Evolutionary conservation across 352 stramenopile genomes (phyloP).

Genomic region (Globisporangium nodosum): DNA sequence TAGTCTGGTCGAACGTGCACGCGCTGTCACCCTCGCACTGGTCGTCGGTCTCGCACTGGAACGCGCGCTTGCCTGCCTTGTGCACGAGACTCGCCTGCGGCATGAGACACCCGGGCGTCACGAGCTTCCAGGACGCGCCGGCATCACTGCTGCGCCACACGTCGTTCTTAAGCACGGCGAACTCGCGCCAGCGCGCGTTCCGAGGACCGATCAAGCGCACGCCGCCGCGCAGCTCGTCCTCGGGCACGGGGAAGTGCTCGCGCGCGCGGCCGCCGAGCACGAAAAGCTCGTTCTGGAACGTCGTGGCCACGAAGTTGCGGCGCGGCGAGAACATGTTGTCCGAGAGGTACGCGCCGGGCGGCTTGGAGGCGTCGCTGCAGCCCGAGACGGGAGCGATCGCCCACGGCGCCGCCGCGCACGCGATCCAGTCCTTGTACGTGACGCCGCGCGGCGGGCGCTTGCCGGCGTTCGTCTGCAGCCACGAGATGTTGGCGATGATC

Average conservation of each 20-base stretch:
- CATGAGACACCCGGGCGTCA: slow-evolving; percentile 56
- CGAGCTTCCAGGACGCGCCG: slow-evolving; percentile 64
- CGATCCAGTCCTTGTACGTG: slow-evolving; percentile 60
- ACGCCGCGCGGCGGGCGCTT: slow-evolving; percentile 53
- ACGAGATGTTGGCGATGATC: slow-evolving; percentile 61
- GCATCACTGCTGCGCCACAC: slow-evolving; percentile 72
- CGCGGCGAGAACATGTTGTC: slow-evolving; percentile 78
- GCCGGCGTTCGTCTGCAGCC: slow-evolving; percentile 69
- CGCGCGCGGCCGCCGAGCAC: slow-evolving; percentile 58
- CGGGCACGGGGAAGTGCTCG: slow-evolving; percentile 51
- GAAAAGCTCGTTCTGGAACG: slow-evolving; percentile 54
- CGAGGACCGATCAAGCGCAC: slow-evolving; percentile 20
- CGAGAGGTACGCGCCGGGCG: slow-evolving; percentile 57
- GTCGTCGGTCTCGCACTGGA: slow-evolving; percentile 61
- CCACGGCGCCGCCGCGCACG: slow-evolving; percentile 52
- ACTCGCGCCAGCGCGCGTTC: slow-evolving; percentile 57
- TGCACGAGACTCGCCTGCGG: slow-evolving; percentile 46
- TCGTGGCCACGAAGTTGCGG: slow-evolving; percentile 55
- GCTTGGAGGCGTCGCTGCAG: slow-evolving; percentile 52
- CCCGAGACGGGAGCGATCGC: slow-evolving; percentile 32
- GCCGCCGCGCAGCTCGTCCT: slow-evolving; percentile 43
- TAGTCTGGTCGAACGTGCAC: slow-evolving; percentile 41
- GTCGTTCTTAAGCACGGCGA: slow-evolving; percentile 71
- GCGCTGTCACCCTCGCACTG: slow-evolving; percentile 60
- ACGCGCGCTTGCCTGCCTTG: slow-evolving; percentile 32